A percentile compares a stretch with the other conserved stretches of the same genome.
These are phyloP conservation scores for Cryphonectria nitschkei DNA, from an alignment of 2,329 filamentous ascomycete genomes.

Conservation along the genomic window DNA sequence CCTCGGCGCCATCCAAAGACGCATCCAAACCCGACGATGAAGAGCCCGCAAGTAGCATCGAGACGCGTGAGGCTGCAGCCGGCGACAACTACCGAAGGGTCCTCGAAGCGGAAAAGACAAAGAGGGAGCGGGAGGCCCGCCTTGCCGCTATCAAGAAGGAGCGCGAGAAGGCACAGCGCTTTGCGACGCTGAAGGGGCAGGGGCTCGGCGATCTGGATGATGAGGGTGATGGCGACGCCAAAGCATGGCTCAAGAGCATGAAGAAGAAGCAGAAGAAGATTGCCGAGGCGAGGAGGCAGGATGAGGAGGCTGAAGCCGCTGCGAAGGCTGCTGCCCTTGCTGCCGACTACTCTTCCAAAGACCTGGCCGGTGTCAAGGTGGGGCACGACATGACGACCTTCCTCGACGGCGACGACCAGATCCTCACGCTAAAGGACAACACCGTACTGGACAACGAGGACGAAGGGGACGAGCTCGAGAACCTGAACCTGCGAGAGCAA, in stretches of 20 bases:
- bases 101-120: constrained; percentile 73
- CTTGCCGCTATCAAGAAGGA: constrained; percentile 85
- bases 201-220: constrained; percentile 78
- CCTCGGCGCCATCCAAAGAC: constrained; percentile 40
- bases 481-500: constrained; percentile 69
- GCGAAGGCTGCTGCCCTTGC: constrained; percentile 68
- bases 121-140: constrained; percentile 77
- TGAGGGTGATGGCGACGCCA: constrained; percentile 71
- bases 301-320: constrained; percentile 78
- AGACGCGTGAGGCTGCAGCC: constrained; percentile 73
- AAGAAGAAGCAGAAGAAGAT: constrained; percentile 96
- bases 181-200: constrained; percentile 76
- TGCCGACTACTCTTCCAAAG: constrained; percentile 77
- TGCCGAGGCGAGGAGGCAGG: constrained; percentile 70
- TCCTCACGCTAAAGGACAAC: constrained; percentile 92
- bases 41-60: constrained; percentile 80
- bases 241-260: constrained; percentile 82
- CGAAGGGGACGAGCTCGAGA: constrained; percentile 88
- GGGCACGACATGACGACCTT: constrained; percentile 85
- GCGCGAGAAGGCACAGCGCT: constrained; percentile 79
- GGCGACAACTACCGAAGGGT: constrained; percentile 73
- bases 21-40: constrained; percentile 60
- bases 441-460: constrained; percentile 84
- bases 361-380: constrained; percentile 89
- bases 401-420: constrained; percentile 80